Evolutionary conservation across 2,329 filamentous ascomycete species (phyloP), one percentile per base, ranked within the genome.

Genomic region (Ploettnerulaceae sp.): DNA sequence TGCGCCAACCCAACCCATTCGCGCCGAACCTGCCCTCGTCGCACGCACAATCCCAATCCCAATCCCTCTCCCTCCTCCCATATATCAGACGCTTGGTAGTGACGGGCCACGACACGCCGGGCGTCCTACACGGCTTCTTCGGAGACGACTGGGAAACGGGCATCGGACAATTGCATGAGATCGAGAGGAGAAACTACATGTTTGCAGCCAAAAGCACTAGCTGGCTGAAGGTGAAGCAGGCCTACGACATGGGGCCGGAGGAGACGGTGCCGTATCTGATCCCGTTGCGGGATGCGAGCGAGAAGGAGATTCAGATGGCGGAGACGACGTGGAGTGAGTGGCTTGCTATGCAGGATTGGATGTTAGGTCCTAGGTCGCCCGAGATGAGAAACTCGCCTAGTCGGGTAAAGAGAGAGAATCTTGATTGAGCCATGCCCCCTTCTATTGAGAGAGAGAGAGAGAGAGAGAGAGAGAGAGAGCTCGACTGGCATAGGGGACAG

Each of bases 271-370:
- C 93, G 0, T 97, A 95, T 64, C 70, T 97, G 58, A 82, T 82
- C 55, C 89, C 91, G 4, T 70, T 96, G n/a, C 82, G 86, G 59
- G 79, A 82, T 45, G 81, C 86, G 1, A 78, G 80, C 6, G 81
- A 91, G 60, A 77, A 80, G 17, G 93, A 97, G 69, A 87, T 97
- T 52, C 78, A 86, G 52, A 77, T 72, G 11, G 90, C 90, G 0
- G 91, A 97, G 69, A 76, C 78, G 52, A 82, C 76, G 49, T 98
- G 93, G 93, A 94, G 89, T 63, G 84, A 91, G 60, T 97, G 91
- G 91, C 71, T 96, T 24, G 88, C 88, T 9, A 94, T 96, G 88
- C 89, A 95, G 66, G 91, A 96, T 66, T 97, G 91, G 91, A 95
- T 95, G 89, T 72, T 96, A n/a, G 90, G 90, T 2, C 86, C 87